Evolutionary conservation across 306 rosid species (phyloP), one percentile per base, ranked within the genome.

Genomic region (Hippophae tibetana): DNA sequence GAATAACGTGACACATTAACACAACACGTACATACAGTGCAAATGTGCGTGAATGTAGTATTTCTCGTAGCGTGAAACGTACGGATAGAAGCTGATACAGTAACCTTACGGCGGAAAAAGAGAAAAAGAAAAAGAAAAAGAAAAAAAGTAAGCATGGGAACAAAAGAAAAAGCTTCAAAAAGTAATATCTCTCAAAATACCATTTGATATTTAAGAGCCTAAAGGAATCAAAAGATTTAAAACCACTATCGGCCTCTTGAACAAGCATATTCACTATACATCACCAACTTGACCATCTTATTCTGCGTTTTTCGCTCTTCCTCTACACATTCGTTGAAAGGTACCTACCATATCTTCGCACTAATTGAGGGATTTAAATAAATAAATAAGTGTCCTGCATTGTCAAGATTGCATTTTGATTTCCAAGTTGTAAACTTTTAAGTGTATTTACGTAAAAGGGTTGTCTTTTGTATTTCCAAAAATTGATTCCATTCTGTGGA

Each of bases 21-120:
- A 0, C 23, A 18, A 18, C 23, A 18, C 1, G 1, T 18, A 31
- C 2, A 31, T 4, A 2, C 38, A 31, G 23, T 18, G 23, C 23
- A 31, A 31, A 31, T 31, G 38, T 4, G 38, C 5, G 38, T 31
- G 38, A 31, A 31, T 31, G 38, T 31, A 31, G 38, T 4, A 31
- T 31, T 31, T 31, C 38, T 31, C 38, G 49, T 46, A 7, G 68
- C 62, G 59, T 68, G 62, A 57, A 62, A 59, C 71, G 60, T n/a
- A 72, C 69, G 59, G 57, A 10, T 14, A 14, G 66, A 43, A 64
- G 54, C 62, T 40, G 41, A 67, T 47, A 67, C 57, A 38, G 62
- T 9, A 66, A 52, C 47, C 71, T 68, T 64, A 69, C 78, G 78
- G 82, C 78, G 82, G 78, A 75, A 72, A 77, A 72, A 69, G 47